Base-by-base conservation (phyloP, 305 asterid genomes). In the Fraxinus platypoda region DNA sequence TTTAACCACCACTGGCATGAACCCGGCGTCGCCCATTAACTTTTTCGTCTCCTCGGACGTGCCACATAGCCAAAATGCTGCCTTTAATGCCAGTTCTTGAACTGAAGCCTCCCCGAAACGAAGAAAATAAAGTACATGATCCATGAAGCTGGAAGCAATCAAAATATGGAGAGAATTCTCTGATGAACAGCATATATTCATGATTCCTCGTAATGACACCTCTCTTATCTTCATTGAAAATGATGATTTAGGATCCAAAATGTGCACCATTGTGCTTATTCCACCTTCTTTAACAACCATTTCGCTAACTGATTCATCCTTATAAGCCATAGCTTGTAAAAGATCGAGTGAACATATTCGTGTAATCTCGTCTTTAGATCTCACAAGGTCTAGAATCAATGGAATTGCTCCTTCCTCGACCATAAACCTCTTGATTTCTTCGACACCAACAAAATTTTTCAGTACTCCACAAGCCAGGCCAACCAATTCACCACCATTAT, bases 11-110 rank as follows among this genome's bases (percentile, higher is more conserved):
- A 91, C 97, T 0, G 94, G 91, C 92, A 95, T 92, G 78, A 95
- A 87, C 35, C 99, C 99, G 4, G 89, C 91, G 21, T 95, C 95
- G 13, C 99, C 98, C 97, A 94, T 95, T 37, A 90, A 85, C 73
- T 89, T 94, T 90, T 92, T 95, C 13, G 97, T 93, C 57, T 91
- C 93, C 59, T 89, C 94, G 0, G 97, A 94, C 4, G 91, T 84
- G 52, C 97, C 97, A 74, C 94, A 90, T 0, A 95, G 89, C 96
- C 98, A 91, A 88, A 90, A 93, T 5, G 95, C 84, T 0, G 97
- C 95, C 89, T 94, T 94, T 19, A 95, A 79, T 4, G 95, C 95
- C 77, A 90, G 74, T 84, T 95, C 99, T 83, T 92, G 94, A 7
- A 92, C 85, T 0, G 96, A 86, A 79, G 83, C 80, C 0, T 94